phyloP scores from a whole-genome alignment of 2,329 filamentous ascomycete species.

The Clonostachys byssicola region DNA sequence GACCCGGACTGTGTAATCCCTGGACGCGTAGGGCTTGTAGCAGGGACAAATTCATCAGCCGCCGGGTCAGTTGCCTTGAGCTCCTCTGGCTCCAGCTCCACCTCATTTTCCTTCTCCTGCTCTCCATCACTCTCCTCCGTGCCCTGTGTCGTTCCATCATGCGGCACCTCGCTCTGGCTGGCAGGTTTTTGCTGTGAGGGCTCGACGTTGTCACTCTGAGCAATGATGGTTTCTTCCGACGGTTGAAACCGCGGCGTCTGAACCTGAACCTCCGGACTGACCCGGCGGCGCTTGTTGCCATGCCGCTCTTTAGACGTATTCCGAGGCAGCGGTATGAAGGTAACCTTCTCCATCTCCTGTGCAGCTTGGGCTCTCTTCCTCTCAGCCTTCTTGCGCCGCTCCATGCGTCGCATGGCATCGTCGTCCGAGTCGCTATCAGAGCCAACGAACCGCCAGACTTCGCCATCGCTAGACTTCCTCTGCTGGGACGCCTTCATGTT shows the following conservation, averaged over 20 bases:
- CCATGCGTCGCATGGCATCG: constrained; percentile 15
- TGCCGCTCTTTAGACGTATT: constrained; percentile 12
- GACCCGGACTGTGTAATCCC: no score
- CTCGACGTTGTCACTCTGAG: no score
- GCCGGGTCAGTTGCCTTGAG: no score
- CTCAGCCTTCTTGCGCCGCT: constrained; percentile 29
- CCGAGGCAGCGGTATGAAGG: constrained; percentile 18
- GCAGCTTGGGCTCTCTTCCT: constrained; percentile 31
- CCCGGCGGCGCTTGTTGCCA: constrained; percentile 15
- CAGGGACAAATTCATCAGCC: no score
- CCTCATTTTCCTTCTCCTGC: neutral
- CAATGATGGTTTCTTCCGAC: no score
- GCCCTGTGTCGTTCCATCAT: constrained; percentile 22
- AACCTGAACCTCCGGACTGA: neutral
- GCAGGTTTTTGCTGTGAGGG: constrained; percentile 11
- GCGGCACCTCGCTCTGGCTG: constrained; percentile 15
- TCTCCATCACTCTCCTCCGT: constrained; percentile 13
- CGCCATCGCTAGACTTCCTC: constrained; percentile 17
- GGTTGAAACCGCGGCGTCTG: no score
- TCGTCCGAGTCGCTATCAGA: constrained; percentile 29
- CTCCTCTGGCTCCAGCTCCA: no score
- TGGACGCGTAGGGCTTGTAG: no score
- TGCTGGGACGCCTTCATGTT: constrained; percentile 41
- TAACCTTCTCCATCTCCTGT: constrained; percentile 34
- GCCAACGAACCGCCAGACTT: constrained; percentile 6